These are phyloP conservation scores for Mastigamoeba balamuthi DNA, from an alignment of 78 protist species.

Conservation along the genomic window DNA sequence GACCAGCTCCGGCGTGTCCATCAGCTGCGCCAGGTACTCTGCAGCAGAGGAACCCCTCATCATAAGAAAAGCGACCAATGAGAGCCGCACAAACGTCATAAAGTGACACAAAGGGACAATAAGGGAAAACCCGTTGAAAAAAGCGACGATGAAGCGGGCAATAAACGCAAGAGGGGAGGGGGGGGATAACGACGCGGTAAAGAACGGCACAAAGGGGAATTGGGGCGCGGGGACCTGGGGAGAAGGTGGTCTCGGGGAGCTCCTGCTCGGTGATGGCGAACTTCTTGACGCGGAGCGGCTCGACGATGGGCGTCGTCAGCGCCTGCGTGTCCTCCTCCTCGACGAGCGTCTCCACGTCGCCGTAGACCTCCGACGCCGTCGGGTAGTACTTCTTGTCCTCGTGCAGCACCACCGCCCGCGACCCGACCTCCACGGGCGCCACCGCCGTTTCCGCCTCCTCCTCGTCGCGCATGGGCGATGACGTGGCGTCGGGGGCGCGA, in stretches of 20 bases:
- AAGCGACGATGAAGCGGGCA: too few species aligned
- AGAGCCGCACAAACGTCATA: too few species aligned
- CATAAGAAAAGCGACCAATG: too few species aligned
- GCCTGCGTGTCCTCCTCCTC: conserved; percentile 97
- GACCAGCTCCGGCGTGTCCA: conserved; percentile 53
- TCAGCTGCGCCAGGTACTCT: conserved; percentile 42
- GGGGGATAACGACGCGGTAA: too few species aligned
- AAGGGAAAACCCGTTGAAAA: neutral
- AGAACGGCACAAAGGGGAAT: too few species aligned
- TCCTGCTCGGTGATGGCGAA: conserved; percentile 15
- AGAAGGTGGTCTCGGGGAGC: conserved; percentile 25
- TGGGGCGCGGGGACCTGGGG: too few species aligned
- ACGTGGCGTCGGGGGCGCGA: too few species aligned
- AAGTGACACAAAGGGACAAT: too few species aligned
- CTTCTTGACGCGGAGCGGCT: conserved; percentile 51
- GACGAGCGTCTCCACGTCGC: conserved; percentile 84
- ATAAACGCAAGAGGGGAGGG: too few species aligned
- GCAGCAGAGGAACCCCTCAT: neutral
- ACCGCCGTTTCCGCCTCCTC: neutral
- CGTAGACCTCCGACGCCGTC: conserved; percentile 74
- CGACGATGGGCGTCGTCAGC: conserved; percentile 88
- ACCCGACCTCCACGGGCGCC: neutral
- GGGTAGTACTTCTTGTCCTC: conserved; percentile 97
- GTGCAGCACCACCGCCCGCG: conserved; percentile 67
- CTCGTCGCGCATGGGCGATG: conserved; percentile 1